A percentile compares a stretch with the other conserved stretches of the same genome.
phyloP scores from a whole-genome alignment of 305 asterid species.

The Vinca major region DNA sequence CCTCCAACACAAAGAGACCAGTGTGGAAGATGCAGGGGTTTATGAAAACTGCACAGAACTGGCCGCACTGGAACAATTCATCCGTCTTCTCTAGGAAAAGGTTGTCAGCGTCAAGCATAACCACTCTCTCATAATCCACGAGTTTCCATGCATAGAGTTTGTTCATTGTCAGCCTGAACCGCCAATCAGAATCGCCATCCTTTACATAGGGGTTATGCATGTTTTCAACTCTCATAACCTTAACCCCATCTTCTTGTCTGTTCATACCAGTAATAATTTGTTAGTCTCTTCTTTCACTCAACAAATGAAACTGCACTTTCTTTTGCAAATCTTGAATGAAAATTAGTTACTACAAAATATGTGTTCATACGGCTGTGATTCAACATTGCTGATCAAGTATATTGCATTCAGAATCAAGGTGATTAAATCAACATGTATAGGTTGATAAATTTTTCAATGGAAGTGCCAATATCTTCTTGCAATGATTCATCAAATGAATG shows the following conservation, averaged over 20 bases:
- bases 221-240: constrained; percentile 62
- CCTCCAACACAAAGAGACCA: constrained; percentile 92
- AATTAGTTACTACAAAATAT: not conserved
- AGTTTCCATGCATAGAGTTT: constrained; percentile 92
- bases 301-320: not conserved
- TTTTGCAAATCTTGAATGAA: not conserved
- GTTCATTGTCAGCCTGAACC: constrained; percentile 74
- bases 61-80: constrained; percentile 89
- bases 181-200: constrained; percentile 39
- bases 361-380: not conserved
- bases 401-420: too few species aligned
- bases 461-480: too few species aligned
- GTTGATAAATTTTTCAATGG: too few species aligned
- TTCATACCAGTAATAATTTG: not conserved
- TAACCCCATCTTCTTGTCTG: constrained; percentile 80
- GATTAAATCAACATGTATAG: too few species aligned
- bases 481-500: too few species aligned
- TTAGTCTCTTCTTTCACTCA: not conserved
- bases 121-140: constrained; percentile 63
- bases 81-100: constrained; percentile 71
- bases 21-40: constrained; percentile 97
- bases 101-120: constrained; percentile 92
- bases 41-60: constrained; percentile 85
- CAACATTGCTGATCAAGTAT: too few species aligned
- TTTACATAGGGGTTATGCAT: constrained; percentile 55